phyloP scores from a whole-genome alignment of 495 filamentous ascomycete species.

The Haplographium delicatum region DNA sequence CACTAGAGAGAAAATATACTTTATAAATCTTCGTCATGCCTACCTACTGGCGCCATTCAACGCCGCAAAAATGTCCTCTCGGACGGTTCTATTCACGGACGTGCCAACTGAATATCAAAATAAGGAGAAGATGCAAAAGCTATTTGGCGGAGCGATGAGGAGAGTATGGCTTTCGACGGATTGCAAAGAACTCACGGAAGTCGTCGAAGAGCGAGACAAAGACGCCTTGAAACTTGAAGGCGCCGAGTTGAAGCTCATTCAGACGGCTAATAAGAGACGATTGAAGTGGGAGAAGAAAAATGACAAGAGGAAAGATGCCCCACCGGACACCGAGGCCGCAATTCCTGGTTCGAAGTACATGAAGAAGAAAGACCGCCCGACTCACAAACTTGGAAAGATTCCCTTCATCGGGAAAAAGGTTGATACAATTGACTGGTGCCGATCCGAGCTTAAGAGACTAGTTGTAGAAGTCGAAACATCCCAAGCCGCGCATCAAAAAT shows the following conservation, averaged over 20 bases:
- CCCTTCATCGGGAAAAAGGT: conserved; percentile 83
- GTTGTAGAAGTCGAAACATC: conserved; percentile 71
- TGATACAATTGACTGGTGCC: conserved; percentile 89
- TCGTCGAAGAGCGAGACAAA: conserved; percentile 79
- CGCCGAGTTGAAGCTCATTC: conserved; percentile 82
- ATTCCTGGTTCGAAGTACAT: conserved; percentile 68
- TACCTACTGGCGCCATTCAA: conserved; percentile 85
- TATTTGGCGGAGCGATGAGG: conserved; percentile 75
- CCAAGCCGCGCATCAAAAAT: conserved; percentile 66
- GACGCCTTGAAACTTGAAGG: conserved; percentile 82
- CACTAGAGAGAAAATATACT: conserved; percentile 86
- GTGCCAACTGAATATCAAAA: conserved; percentile 76
- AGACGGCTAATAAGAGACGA: conserved; percentile 70
- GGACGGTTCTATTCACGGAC: conserved; percentile 86
- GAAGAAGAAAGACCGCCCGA: conserved; percentile 73
- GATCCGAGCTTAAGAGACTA: conserved; percentile 72
- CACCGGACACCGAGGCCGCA: conserved; percentile 54
- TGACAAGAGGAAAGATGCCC: conserved; percentile 23
- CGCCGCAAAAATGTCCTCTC: conserved; percentile 80
- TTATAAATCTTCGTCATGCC: conserved; percentile 91
- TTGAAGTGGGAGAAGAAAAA: conserved; percentile 70
- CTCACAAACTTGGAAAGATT: conserved; percentile 70
- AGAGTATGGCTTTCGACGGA: conserved; percentile 83
- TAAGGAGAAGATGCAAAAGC: conserved; percentile 61
- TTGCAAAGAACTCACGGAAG: conserved; percentile 71